Base-by-base conservation (phyloP, 108 stramenopile species). In the Cyclotella distinguenda region DNA sequence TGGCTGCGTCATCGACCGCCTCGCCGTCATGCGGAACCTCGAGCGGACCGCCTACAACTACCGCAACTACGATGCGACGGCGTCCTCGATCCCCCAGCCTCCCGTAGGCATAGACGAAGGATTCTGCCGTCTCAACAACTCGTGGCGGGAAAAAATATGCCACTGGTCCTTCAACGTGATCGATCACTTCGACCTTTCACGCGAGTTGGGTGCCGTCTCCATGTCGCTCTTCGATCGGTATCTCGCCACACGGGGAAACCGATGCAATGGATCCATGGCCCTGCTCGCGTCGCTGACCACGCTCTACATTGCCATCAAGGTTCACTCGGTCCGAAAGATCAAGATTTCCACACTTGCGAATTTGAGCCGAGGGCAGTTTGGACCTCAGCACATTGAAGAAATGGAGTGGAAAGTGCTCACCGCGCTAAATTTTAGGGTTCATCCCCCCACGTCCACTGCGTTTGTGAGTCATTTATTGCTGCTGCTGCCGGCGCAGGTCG, bases 81-180 rank as follows among this genome's bases (percentile, higher is more conserved):
- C 66, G 15, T 36, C 65, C 27, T 22, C 52, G 0, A 54, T 48
- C 39, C 55, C 74, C 27, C 64, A 30, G 43, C 32, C 23, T 51
- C 21, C 62, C 1, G 8, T 36, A 30, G 32, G 33, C 47, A 23
- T 51, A 23, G 64, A 60, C 58, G 72, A 73, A 10, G 54, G 44
- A 21, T 33, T 60, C 21, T 50, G 66, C 3, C 53, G 34, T 11
- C 56, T 80, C 19, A 81, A 82, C 28, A 66, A 64, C 5, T 54
- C 66, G 5, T 90, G 89, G 89, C 49, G 89, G 19, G 89, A 87
- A 59, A 90, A 90, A 78, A 87, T 90, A 16, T 85, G 83, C 66
- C 84, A 87, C 25, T 90, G 89, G 86, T 76, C 77, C 12, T 91
- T 85, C 78, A 88, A 84, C 57, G 90, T 91, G 4, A 79, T 91